These are phyloP conservation scores for Cruciata laevipes DNA, from an alignment of 257 asterid species.

Conservation along the genomic window DNA sequence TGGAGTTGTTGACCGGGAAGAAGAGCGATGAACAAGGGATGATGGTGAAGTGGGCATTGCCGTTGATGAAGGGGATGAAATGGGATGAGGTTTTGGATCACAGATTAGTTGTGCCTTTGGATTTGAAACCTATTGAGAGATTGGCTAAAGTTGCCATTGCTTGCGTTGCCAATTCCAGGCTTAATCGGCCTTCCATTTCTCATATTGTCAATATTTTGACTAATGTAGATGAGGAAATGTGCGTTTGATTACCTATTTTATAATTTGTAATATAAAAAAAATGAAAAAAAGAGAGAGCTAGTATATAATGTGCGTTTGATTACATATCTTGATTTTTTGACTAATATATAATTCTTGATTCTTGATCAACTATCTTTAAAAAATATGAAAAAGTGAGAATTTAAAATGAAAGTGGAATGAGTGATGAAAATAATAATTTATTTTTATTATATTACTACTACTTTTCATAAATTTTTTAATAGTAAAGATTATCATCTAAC, in stretches of 20 bases:
- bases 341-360: too few relatives aligned
- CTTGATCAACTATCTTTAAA: too few relatives aligned
- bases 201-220: conserved; percentile 59
- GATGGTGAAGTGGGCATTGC: conserved; percentile 63
- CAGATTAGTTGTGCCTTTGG: conserved; percentile 40
- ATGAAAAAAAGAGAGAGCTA: too few relatives aligned
- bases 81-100: conserved; percentile 61
- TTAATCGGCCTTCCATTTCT: conserved; percentile 44
- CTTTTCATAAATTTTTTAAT: too few relatives aligned
- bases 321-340: too few relatives aligned
- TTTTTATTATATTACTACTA: too few relatives aligned
- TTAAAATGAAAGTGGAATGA: too few relatives aligned
- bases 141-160: conserved; percentile 66
- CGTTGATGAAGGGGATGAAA: conserved; percentile 57
- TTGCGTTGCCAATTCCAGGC: conserved; percentile 67
- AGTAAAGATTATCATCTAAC: too few relatives aligned
- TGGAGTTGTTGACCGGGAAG: conserved; percentile 79
- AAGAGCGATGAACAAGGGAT: conserved; percentile 40
- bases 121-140: conserved; percentile 48
- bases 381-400: too few relatives aligned
- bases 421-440: too few relatives aligned
- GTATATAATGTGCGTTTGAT: too few relatives aligned
- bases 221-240: conserved; percentile 36
- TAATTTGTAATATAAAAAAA: not conserved
- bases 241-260: not conserved